Evolutionary conservation across 2,329 filamentous ascomycete species (phyloP).

Genomic region (Trichoderma sp.): DNA sequence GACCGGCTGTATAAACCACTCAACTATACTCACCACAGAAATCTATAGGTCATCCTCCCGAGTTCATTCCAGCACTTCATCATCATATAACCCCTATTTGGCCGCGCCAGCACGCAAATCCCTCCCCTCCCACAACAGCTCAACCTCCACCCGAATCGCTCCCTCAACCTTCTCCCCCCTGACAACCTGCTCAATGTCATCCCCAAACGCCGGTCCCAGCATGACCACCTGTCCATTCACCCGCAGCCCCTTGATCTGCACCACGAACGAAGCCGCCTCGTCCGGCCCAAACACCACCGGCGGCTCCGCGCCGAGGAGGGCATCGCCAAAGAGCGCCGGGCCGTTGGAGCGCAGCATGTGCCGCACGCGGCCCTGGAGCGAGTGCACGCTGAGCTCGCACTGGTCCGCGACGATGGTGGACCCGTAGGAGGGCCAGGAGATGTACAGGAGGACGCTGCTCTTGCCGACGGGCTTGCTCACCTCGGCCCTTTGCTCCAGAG

Average conservation of each 20-base stretch:
- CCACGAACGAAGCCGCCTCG: conserved; percentile 16
- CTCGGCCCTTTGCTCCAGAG: background rate
- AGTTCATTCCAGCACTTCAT: too few relatives aligned
- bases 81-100: too few relatives aligned
- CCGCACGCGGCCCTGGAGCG: conserved; percentile 31
- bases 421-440: conserved; percentile 38
- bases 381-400: conserved; percentile 37
- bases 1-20: too few relatives aligned
- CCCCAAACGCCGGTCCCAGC: conserved; percentile 33
- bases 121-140: background rate
- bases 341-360: conserved; percentile 32
- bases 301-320: too few relatives aligned
- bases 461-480: background rate
- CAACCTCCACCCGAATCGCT: conserved; percentile 12
- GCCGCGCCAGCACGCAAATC: background rate
- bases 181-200: conserved; percentile 36
- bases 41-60: too few relatives aligned
- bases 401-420: conserved; percentile 38
- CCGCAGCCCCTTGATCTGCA: conserved; percentile 33
- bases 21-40: too few relatives aligned
- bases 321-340: conserved; percentile 7
- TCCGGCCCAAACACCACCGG: conserved; percentile 4
- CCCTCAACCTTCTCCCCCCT: conserved; percentile 26
- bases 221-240: conserved; percentile 34
- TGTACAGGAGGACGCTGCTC: conserved; percentile 33